phyloP scores from a whole-genome alignment of 345 rosid genomes.

The Camelina neglecta region DNA sequence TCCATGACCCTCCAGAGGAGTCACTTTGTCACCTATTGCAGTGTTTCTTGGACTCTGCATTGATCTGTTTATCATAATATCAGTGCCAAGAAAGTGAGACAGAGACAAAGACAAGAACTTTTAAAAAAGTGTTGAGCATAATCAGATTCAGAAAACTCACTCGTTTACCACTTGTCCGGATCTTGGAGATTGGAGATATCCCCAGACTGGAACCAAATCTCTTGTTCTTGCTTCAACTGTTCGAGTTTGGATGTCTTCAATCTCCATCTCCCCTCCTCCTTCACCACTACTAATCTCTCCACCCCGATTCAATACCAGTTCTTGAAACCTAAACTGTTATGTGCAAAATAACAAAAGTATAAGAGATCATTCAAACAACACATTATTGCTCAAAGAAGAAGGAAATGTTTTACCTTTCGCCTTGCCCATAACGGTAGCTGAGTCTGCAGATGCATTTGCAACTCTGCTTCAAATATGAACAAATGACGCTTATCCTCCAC shows the following conservation, averaged over 20 bases:
- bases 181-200: constrained; percentile 54
- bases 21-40: constrained; percentile 18
- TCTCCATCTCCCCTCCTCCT: constrained; percentile 69
- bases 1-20: constrained; percentile 26
- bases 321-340: constrained; percentile 69
- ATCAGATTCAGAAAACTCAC: constrained; percentile 44
- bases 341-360: constrained; percentile 35
- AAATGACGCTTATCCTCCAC: constrained; percentile 66
- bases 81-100: constrained; percentile 15
- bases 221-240: constrained; percentile 70
- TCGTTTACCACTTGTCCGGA: constrained; percentile 46
- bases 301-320: constrained; percentile 48
- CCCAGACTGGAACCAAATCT: constrained; percentile 70
- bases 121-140: neutral
- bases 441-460: constrained; percentile 63
- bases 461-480: constrained; percentile 86
- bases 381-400: neutral
- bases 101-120: constrained; percentile 10
- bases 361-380: constrained; percentile 21
- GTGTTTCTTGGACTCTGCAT: constrained; percentile 12
- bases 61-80: constrained; percentile 32
- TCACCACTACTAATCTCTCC: constrained; percentile 48
- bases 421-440: constrained; percentile 75
- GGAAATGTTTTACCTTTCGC: constrained; percentile 57
- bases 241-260: constrained; percentile 64